phyloP scores from a whole-genome alignment of 768 basidiomycete genomes.

The Boletellus emodensis region DNA sequence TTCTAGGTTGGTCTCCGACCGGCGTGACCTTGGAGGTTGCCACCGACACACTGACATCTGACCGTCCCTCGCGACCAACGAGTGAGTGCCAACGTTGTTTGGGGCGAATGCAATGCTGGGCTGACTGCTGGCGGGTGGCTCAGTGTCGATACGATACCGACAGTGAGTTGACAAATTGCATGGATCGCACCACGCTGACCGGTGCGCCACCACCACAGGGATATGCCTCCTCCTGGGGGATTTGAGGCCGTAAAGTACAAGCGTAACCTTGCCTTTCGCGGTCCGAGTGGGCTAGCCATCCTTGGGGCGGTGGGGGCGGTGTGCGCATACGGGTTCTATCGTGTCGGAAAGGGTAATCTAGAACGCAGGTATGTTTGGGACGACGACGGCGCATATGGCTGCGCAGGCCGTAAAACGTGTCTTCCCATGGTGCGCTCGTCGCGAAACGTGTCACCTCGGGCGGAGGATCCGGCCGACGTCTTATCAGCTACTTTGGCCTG shows the following conservation, averaged over 20 bases:
- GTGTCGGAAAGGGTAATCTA: constrained; percentile 83
- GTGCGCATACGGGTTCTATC: constrained; percentile 90
- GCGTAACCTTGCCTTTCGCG: constrained; percentile 87
- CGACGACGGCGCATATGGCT: constrained; percentile 28
- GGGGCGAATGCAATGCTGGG: not conserved
- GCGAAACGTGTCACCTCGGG: constrained; percentile 59
- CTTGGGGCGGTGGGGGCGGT: constrained; percentile 83
- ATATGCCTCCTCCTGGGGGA: constrained; percentile 93
- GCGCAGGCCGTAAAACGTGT: constrained; percentile 71
- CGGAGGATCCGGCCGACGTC: constrained; percentile 45
- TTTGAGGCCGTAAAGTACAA: constrained; percentile 94
- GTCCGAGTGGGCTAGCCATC: constrained; percentile 79
- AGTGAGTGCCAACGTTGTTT: constrained; percentile 19
- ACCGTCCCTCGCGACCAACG: not conserved
- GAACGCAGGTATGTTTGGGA: constrained; percentile 77
- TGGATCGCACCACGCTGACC: constrained; percentile 7
- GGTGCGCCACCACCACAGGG: constrained; percentile 46
- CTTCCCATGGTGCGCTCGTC: constrained; percentile 50
- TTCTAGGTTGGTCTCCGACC: not conserved
- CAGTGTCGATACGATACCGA: constrained; percentile 27
- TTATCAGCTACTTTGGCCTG: constrained; percentile 40
- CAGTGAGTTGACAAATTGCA: constrained; percentile 24
- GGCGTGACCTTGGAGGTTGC: constrained; percentile 1
- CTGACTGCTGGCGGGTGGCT: not conserved
- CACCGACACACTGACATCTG: not conserved